phyloP scores from a whole-genome alignment of 1,139 yeast species.

The Taphrina sp. region DNA sequence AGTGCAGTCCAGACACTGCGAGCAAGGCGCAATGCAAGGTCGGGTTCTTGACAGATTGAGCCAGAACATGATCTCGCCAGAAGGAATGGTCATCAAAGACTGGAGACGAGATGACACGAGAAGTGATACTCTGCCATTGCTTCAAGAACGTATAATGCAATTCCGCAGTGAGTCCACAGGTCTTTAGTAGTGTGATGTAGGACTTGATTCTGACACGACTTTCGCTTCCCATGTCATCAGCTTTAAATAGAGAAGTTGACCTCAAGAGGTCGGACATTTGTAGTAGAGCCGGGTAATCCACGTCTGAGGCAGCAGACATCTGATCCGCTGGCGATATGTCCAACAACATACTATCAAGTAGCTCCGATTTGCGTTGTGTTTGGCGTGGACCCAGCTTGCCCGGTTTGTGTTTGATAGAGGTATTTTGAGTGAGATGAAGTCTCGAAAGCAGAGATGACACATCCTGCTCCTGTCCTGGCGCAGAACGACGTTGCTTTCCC shows the following conservation, averaged over 20 bases:
- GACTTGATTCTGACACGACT: not conserved
- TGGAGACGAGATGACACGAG: conserved; percentile 2
- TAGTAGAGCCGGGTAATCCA: conserved; percentile 10
- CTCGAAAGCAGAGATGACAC: conserved; percentile 4
- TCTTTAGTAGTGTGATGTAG: conserved; percentile 6
- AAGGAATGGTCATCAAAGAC: conserved; percentile 1
- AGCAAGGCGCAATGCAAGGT: conserved; percentile 16
- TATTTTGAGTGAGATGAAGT: not conserved
- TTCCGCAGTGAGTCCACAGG: not conserved
- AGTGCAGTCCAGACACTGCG: conserved; percentile 17
- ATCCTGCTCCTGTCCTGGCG: conserved; percentile 1
- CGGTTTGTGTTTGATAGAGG: not conserved
- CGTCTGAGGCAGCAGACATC: not conserved
- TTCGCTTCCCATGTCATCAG: not conserved
- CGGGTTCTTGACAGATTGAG: not conserved
- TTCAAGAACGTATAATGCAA: not conserved
- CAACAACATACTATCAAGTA: not conserved
- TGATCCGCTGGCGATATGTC: conserved; percentile 17
- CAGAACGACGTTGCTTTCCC: too few relatives aligned
- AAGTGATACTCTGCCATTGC: conserved; percentile 11
- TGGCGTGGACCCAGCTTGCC: not conserved
- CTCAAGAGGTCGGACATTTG: conserved; percentile 1
- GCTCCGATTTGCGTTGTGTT: not conserved
- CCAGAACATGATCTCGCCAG: conserved; percentile 6
- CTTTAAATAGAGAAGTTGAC: not conserved